A percentile compares a stretch with the other conserved stretches of the same genome.
These are phyloP conservation scores for Pseudogymnoascus sp. DNA, from an alignment of 2,329 filamentous ascomycete species.

Conservation along the genomic window DNA sequence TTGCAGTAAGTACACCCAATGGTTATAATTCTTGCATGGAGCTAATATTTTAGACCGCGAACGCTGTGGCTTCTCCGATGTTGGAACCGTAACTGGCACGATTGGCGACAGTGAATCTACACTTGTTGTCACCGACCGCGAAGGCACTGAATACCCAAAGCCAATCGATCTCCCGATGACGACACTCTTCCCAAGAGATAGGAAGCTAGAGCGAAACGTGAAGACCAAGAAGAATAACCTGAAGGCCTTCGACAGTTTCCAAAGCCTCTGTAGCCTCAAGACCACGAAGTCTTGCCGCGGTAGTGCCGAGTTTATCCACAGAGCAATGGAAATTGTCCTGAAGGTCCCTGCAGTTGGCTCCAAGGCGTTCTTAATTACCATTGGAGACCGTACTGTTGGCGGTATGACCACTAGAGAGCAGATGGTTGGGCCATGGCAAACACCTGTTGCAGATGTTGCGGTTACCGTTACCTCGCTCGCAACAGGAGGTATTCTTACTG, in stretches of 20 bases:
- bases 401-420: constrained; percentile 85
- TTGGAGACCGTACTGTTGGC: constrained; percentile 85
- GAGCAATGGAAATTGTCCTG: constrained; percentile 75
- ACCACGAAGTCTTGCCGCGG: constrained; percentile 35
- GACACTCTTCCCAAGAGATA: constrained; percentile 77
- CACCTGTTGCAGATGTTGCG: constrained; percentile 85
- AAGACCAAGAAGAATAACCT: constrained; percentile 60
- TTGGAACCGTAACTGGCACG: constrained; percentile 64
- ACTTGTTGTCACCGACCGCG: constrained; percentile 72
- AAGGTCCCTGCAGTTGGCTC: constrained; percentile 86
- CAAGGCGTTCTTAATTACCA: constrained; percentile 95
- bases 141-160: constrained; percentile 63
- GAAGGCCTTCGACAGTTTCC: constrained; percentile 60
- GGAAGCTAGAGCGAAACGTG: constrained; percentile 70
- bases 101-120: constrained; percentile 57
- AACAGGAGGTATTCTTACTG: constrained; percentile 57
- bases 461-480: constrained; percentile 80
- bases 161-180: constrained; percentile 88
- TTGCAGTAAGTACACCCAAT: constrained; percentile 37
- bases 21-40: constrained; percentile 9
- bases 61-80: constrained; percentile 84
- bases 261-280: constrained; percentile 44
- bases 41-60: constrained; percentile 54
- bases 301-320: constrained; percentile 36
- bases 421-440: constrained; percentile 95